Evolutionary conservation across 177 flowering plant species (phyloP), one percentile per base, ranked within the genome.

Genomic region (Vitis hybrid): DNA sequence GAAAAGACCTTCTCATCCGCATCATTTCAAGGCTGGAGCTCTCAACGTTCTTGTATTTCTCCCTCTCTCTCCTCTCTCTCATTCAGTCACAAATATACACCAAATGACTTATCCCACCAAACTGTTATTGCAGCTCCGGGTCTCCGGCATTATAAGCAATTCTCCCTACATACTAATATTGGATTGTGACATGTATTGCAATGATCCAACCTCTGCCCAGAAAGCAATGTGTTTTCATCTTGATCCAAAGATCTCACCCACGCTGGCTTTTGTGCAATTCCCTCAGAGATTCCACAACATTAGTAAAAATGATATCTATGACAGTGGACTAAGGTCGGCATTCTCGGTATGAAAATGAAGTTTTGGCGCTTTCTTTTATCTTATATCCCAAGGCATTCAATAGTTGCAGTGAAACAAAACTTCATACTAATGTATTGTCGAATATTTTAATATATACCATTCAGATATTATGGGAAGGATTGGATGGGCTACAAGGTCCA

Each of bases 141-240:
- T 90, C 2, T 90, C 95, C 0, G 83, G 80, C 4, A 20, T 80
- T 24, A 73, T 86, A 12, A 91, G 88, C 82, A 89, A 91, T 70
- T 73, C 91, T 0, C 86, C 89, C 0, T 82, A 71, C 72, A 74
- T 87, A 65, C 67, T 91, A 11, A 76, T 73, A 18, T 59, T 89
- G 56, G 96, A 91, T 15, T 87, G 96, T 63, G 93, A 91, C 79
- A 89, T 85, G 91, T 78, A 83, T 73, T 86, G 83, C 73, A 86
- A 87, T 63, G 90, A 91, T 68, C 82, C 88, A 20, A 32, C 71
- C 2, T 84, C 93, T 1, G 84, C 90, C 5, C 65, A 76, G 20
- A 87, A 81, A 71, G 90, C 93, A n/a, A 83, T 91, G 90, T 87
- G 91, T 30, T 91, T 84, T 71, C 82, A 79, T 58, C 83, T 86